Percentiles rank a stretch among this genome's conserved stretches.
These are phyloP conservation scores for Medicago ruthenica DNA, from an alignment of 306 rosid genomes.

Conservation along the genomic window DNA sequence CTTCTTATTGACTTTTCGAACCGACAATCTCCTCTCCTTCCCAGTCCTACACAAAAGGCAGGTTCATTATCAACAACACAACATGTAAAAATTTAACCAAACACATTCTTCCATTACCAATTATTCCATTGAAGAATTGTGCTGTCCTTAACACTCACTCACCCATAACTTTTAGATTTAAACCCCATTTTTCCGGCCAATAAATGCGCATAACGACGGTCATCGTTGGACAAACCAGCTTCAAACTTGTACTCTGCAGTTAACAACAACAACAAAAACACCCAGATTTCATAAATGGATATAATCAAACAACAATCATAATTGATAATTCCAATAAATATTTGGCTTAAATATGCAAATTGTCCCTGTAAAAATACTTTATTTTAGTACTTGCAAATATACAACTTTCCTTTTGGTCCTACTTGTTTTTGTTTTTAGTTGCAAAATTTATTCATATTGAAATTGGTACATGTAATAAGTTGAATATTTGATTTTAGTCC, in stretches of 20 bases:
- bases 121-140: constrained; percentile 34
- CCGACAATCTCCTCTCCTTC: constrained; percentile 45
- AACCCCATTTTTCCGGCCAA: constrained; percentile 59
- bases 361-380: neutral
- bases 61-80: constrained; percentile 35
- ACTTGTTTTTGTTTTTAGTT: neutral
- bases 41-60: constrained; percentile 56
- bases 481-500: neutral
- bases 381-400: neutral
- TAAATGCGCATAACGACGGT: constrained; percentile 72
- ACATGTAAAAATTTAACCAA: constrained; percentile 1
- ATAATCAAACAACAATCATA: constrained; percentile 4
- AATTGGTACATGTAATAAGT: neutral
- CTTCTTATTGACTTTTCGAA: constrained; percentile 51
- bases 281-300: constrained; percentile 25
- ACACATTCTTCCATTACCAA: constrained; percentile 7
- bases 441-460: neutral
- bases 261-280: constrained; percentile 6
- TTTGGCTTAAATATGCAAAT: neutral
- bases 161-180: constrained; percentile 86
- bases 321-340: neutral
- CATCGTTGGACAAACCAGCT: constrained; percentile 51
- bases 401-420: neutral
- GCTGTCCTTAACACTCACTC: constrained; percentile 62
- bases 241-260: constrained; percentile 72